Percentiles rank a stretch among this genome's conserved stretches.
phyloP scores from a whole-genome alignment of 257 asterid genomes.

The Capsicum baccatum region DNA sequence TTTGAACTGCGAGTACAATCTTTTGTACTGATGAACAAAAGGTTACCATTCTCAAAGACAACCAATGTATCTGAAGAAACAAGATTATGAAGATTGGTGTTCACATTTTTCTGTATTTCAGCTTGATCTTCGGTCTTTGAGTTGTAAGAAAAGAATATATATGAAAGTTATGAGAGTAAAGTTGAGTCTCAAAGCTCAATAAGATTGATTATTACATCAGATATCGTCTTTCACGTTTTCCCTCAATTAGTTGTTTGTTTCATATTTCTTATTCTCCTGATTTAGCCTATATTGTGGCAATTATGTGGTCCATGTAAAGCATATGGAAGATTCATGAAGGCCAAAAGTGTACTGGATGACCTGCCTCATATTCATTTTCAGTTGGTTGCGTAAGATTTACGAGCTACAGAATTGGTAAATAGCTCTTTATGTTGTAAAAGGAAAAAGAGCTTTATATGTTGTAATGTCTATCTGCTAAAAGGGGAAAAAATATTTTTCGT shows the following conservation, averaged over 20 bases:
- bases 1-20: too few relatives aligned
- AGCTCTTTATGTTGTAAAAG: constrained; percentile 15
- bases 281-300: background rate
- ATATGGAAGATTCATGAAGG: background rate
- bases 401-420: background rate
- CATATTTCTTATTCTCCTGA: background rate
- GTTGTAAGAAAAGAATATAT: background rate
- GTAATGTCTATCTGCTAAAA: background rate
- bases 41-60: too few relatives aligned
- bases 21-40: too few relatives aligned
- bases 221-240: background rate
- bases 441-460: background rate
- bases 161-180: too few relatives aligned
- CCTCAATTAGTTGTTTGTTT: background rate
- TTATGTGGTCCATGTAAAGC: constrained; percentile 12
- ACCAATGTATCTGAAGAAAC: background rate
- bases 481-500: background rate
- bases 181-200: background rate
- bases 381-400: background rate
- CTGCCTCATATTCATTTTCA: constrained; percentile 22
- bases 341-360: background rate
- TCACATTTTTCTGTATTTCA: background rate
- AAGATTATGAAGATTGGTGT: background rate
- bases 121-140: constrained; percentile 14
- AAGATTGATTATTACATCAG: background rate